Evolutionary conservation across 169 alveolate genomes (phyloP), one percentile per base, ranked within the genome.

Genomic region (Plasmodium malariae): DNA sequence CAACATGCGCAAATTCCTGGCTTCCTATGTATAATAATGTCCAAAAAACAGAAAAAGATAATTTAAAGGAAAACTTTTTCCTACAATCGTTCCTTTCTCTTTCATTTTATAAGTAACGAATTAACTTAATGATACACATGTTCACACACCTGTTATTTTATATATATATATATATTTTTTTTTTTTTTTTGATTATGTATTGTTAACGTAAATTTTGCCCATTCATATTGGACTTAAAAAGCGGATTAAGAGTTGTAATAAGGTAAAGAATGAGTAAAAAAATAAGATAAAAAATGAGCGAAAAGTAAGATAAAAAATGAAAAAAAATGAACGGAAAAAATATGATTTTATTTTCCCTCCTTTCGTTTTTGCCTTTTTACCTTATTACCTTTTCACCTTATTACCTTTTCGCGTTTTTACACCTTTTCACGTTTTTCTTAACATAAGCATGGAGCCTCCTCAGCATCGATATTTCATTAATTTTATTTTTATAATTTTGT

Each of bases 151-250:
- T 40, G 9, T 40, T 40, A 4, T 40, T 5, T 40, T 40, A 40
- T 5, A 40, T 40, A 40, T 40, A 40, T 40, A 40, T 40, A 40
- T 40, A 40, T 40, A 40, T 51, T n/a, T 51, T 51, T 51, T 40
- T 40, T 40, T 40, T 40, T 40, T 51, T 51, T n/a, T 51, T 51
- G 3, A 11, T 51, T 51, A 11, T 5, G 3, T 51, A 11, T 51
- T 51, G 3, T 17, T 51, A 17, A 17, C 62, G 4, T n/a, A 11
- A 6, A 11, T 9, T 51, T n/a, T 51, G 62, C 62, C 62, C 21
- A n/a, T 51, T 51, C 62, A 51, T n/a, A n/a, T 51, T 11, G 62
- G 62, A 3, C 62, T 51, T n/a, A 51, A 51, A 51, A 51, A 17
- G 5, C 21, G 4, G 14, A 6, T 51, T 51, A 51, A 51, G 14